These are phyloP conservation scores for Ganoderma sp. DNA, from an alignment of 1,284 basidiomycete species.

Conservation along the genomic window DNA sequence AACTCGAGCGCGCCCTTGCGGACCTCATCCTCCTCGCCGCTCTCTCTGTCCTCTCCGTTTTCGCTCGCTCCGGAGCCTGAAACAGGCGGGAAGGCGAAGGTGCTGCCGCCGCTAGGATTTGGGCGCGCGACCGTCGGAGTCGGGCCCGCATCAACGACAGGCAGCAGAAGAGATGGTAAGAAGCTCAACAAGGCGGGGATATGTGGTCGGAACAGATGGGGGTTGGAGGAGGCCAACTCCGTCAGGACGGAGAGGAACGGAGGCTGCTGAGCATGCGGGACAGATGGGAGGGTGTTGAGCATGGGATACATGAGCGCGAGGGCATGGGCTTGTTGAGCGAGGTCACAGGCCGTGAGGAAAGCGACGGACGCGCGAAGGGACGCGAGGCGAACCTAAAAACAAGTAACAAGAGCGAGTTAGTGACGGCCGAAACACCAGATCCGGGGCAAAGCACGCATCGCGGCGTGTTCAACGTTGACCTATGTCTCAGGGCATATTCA, in stretches of 20 bases:
- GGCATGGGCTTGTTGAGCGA: slow-evolving; percentile 60
- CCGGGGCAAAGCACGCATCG: not conserved
- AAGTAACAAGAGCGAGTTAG: not conserved
- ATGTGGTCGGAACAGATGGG: slow-evolving; percentile 71
- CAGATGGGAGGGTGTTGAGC: slow-evolving; percentile 65
- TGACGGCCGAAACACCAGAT: not conserved
- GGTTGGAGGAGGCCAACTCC: slow-evolving; percentile 70
- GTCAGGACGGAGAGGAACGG: slow-evolving; percentile 72
- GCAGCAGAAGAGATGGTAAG: slow-evolving; percentile 67
- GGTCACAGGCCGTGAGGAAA: slow-evolving; percentile 63
- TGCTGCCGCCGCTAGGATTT: slow-evolving; percentile 52
- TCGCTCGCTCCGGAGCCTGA: slow-evolving; percentile 26
- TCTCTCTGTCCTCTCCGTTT: slow-evolving; percentile 36
- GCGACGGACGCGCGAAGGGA: slow-evolving; percentile 67
- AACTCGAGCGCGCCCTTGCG: slow-evolving; percentile 73
- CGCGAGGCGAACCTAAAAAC: slow-evolving; percentile 58
- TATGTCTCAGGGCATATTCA: not conserved
- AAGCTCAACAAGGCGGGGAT: slow-evolving; percentile 67
- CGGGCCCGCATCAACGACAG: slow-evolving; percentile 68
- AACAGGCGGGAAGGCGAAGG: slow-evolving; percentile 62
- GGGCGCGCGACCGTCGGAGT: slow-evolving; percentile 75
- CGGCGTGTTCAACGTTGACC: not conserved
- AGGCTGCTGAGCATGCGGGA: slow-evolving; percentile 61
- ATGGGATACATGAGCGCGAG: slow-evolving; percentile 66
- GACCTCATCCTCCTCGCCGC: slow-evolving; percentile 62